Evolutionary conservation across 2,329 filamentous ascomycete species (phyloP).

Genomic region (Fusarium acutatum): DNA sequence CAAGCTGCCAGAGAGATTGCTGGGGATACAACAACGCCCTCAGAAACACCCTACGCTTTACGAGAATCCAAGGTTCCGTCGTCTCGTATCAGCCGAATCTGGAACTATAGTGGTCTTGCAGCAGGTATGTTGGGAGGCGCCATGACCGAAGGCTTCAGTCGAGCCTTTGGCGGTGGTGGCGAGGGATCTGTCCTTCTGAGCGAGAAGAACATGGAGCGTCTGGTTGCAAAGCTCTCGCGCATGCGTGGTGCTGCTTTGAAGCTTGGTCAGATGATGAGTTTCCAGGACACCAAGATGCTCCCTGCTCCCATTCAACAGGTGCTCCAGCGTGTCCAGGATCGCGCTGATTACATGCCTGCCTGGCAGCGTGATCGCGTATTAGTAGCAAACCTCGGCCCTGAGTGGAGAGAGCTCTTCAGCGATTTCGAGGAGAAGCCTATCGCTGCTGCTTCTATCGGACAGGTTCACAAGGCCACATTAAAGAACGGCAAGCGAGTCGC

Average conservation of each 20-base stretch:
- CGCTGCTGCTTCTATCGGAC: slow-evolving; percentile 94
- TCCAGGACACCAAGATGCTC: slow-evolving; percentile 96
- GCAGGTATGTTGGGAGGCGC: slow-evolving; percentile 96
- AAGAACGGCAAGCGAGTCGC: slow-evolving; percentile 81
- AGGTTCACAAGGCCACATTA: slow-evolving; percentile 88
- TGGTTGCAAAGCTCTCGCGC: slow-evolving; percentile 90
- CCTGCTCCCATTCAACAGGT: slow-evolving; percentile 88
- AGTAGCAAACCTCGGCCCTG: slow-evolving; percentile 75
- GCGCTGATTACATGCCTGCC: slow-evolving; percentile 96
- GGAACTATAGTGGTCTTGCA: slow-evolving; percentile 94
- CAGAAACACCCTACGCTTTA: slow-evolving; percentile 67
- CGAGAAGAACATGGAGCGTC: slow-evolving; percentile 87
- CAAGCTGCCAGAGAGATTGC: slow-evolving; percentile 42
- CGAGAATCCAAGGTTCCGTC: slow-evolving; percentile 91
- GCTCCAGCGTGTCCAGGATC: slow-evolving; percentile 92
- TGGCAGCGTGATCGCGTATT: slow-evolving; percentile 92
- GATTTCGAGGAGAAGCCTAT: slow-evolving; percentile 92
- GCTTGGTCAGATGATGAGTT: slow-evolving; percentile 96
- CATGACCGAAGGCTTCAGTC: slow-evolving; percentile 83
- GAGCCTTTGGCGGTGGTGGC: slow-evolving; percentile 74
- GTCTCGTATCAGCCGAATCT: slow-evolving; percentile 84
- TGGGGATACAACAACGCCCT: slow-evolving; percentile 13
- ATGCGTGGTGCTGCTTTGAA: slow-evolving; percentile 99
- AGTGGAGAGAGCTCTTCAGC: slow-evolving; percentile 86
- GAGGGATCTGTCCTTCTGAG: slow-evolving; percentile 87